Conservation (phyloP, 139 green algal species). For the Chlamydomonas sp. region DNA sequence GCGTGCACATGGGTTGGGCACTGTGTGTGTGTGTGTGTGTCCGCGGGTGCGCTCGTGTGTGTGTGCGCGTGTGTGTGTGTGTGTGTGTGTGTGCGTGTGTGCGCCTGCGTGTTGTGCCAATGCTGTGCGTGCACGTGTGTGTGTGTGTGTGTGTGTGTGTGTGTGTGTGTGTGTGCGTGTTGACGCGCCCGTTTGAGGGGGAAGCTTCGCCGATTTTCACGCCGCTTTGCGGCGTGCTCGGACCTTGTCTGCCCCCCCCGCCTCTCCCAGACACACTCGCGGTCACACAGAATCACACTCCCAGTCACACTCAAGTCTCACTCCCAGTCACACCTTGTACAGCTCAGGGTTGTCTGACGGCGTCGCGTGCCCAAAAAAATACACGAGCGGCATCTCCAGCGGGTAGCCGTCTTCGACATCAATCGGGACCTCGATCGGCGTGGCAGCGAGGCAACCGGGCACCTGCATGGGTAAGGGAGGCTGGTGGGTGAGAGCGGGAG, state of each 20-base stretch:
- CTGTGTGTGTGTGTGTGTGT: too few relatives aligned
- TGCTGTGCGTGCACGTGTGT: too few relatives aligned
- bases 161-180: not conserved
- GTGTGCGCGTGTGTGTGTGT: too few relatives aligned
- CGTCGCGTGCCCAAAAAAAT: constrained; percentile 70
- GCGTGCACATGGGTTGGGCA: too few relatives aligned
- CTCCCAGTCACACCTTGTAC: constrained; percentile 53
- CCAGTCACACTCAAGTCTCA: not conserved
- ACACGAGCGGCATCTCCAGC: constrained; percentile 73
- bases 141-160: not conserved
- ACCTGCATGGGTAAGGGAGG: too few relatives aligned
- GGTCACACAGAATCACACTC: not conserved
- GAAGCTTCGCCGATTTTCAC: too few relatives aligned
- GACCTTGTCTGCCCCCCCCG: not conserved
- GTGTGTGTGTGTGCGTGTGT: too few relatives aligned
- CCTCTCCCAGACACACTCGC: not conserved
- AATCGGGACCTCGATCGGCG: constrained; percentile 68
- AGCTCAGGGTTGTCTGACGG: constrained; percentile 68
- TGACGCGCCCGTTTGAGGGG: too few relatives aligned
- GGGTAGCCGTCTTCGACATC: constrained; percentile 63
- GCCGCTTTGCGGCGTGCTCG: too few relatives aligned
- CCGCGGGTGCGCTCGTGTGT: too few relatives aligned
- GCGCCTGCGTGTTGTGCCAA: too few relatives aligned
- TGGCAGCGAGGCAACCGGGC: constrained; percentile 76
- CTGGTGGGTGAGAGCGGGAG: too few relatives aligned